Conservation (phyloP, 2,329 filamentous ascomycete genomes). For the Aspergillus floridensis region DNA sequence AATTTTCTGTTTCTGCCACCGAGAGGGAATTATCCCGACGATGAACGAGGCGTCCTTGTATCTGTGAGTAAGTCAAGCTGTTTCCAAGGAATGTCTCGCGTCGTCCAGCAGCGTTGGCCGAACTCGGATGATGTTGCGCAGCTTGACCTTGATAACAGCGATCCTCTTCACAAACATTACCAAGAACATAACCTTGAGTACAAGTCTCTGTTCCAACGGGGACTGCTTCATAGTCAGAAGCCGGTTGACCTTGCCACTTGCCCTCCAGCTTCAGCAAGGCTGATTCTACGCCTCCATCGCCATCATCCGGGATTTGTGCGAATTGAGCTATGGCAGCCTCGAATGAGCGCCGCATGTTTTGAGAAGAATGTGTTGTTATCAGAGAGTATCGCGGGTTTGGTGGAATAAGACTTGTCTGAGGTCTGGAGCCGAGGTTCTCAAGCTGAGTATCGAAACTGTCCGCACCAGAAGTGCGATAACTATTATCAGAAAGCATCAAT, state of each 20-base stretch:
- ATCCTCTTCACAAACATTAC: conserved; percentile 6
- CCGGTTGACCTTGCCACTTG: conserved; percentile 52
- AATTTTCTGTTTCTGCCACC: conserved; percentile 64
- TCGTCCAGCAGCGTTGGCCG: conserved; percentile 20
- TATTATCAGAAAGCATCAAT: conserved; percentile 38
- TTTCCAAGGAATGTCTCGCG: conserved; percentile 25
- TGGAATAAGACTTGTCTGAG: conserved; percentile 27
- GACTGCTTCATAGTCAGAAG: not conserved
- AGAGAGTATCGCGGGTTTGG: conserved; percentile 41
- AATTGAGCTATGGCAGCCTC: conserved; percentile 85
- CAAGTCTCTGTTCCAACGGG: not conserved
- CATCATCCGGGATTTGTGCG: conserved; percentile 83
- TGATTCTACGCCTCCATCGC: conserved; percentile 88
- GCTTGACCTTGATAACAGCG: conserved; percentile 6
- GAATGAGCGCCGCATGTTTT: conserved; percentile 67
- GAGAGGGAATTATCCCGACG: conserved; percentile 42
- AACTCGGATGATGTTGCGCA: conserved; percentile 1
- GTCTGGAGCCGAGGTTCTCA: conserved; percentile 21
- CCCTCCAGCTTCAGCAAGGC: conserved; percentile 89
- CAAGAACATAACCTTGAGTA: not conserved
- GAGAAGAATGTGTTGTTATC: conserved; percentile 54
- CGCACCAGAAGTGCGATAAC: conserved; percentile 31
- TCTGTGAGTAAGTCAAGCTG: conserved; percentile 26
- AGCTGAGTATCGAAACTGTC: conserved; percentile 18
- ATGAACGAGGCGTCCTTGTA: conserved; percentile 27